phyloP scores from a whole-genome alignment of 371 early-diverging fungal genomes.

The Rhizopus arrhizus region DNA sequence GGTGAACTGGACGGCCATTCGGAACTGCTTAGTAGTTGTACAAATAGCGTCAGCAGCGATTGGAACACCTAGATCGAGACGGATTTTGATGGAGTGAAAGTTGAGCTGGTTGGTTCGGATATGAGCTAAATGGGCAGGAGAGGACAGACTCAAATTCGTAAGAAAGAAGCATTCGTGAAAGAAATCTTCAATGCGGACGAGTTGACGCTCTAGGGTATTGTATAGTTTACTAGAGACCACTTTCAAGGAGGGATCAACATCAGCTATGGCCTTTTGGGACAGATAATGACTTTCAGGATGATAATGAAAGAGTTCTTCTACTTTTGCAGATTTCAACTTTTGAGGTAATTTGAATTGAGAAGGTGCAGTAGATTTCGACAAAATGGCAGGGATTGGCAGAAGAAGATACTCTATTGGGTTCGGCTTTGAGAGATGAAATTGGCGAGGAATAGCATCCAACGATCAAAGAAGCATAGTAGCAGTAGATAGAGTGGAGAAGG shows the following conservation, averaged over 20 bases:
- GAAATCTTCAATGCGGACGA: neutral
- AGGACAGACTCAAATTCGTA: neutral
- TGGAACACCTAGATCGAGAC: too few relatives aligned
- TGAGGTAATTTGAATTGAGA: neutral
- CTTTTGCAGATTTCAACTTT: neutral
- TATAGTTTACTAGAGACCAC: neutral
- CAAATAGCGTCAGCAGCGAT: too few relatives aligned
- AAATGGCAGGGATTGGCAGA: neutral
- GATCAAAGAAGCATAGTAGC: neutral
- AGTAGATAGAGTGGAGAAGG: neutral
- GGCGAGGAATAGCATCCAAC: neutral
- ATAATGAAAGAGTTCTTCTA: neutral
- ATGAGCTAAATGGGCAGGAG: neutral
- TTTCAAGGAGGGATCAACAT: neutral
- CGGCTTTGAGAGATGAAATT: neutral
- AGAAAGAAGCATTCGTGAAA: neutral
- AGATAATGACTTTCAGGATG: neutral
- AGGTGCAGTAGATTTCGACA: neutral
- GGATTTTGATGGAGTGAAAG: too few relatives aligned
- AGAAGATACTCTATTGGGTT: neutral
- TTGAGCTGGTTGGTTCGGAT: too few relatives aligned
- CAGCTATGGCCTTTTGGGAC: neutral
- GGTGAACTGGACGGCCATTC: too few relatives aligned
- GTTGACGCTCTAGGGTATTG: neutral
- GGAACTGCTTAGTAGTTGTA: too few relatives aligned